These are phyloP conservation scores for Epichloe aotearoae DNA, from an alignment of 2,329 filamentous ascomycete species.

Conservation along the genomic window DNA sequence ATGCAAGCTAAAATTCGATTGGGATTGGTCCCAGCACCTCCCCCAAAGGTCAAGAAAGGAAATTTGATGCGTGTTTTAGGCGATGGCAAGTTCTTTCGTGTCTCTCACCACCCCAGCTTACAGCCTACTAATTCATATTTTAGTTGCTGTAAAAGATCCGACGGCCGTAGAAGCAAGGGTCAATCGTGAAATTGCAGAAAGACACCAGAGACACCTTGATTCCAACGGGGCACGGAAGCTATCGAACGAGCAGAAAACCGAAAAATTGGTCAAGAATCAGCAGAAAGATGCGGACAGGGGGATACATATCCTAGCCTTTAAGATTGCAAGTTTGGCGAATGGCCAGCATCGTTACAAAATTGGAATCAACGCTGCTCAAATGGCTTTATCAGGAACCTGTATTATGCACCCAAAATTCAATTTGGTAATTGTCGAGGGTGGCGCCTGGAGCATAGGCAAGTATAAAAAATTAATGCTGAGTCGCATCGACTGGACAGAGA, in stretches of 20 bases:
- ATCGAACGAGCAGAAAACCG: conserved; percentile 72
- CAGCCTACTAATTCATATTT: neutral
- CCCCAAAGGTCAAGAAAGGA: conserved; percentile 95
- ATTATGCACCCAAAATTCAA: conserved; percentile 84
- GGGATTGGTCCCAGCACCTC: conserved; percentile 76
- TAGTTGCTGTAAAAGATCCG: conserved; percentile 71
- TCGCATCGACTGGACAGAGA: conserved; percentile 91
- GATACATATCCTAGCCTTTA: conserved; percentile 77
- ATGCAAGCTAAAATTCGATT: conserved; percentile 91
- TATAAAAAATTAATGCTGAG: conserved; percentile 96
- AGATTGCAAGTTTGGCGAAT: conserved; percentile 77
- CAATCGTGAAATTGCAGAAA: conserved; percentile 82
- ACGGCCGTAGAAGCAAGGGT: conserved; percentile 93
- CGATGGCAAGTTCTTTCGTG: conserved; percentile 41
- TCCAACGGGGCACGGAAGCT: conserved; percentile 77
- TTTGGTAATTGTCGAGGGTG: conserved; percentile 84
- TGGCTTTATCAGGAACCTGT: conserved; percentile 76
- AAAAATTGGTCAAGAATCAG: conserved; percentile 73
- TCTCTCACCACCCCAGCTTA: neutral
- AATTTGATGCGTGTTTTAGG: conserved; percentile 97
- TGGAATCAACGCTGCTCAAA: conserved; percentile 80
- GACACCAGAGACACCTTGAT: conserved; percentile 62
- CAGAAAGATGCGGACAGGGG: conserved; percentile 80
- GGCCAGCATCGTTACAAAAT: conserved; percentile 91
- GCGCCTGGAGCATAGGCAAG: conserved; percentile 64